Evolutionary conservation across 139 green algal genomes (phyloP), one percentile per base, ranked within the genome.

Genomic region (Auxenochlorella pyrenoidosa): DNA sequence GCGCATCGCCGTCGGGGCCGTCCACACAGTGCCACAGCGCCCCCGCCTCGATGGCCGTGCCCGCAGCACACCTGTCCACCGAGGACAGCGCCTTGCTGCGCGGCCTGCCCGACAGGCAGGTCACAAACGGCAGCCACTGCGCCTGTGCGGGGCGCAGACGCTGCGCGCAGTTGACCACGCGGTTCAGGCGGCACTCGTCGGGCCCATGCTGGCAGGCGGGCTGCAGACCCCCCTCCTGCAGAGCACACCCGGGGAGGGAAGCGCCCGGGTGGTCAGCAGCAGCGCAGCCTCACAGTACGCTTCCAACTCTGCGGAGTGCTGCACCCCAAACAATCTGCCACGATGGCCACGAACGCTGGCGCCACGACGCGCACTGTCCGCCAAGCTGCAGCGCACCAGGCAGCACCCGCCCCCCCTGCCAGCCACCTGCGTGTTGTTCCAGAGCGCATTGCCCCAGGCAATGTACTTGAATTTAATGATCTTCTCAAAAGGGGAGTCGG

Each of bases 151-250:
- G 79, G 24, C 54, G 40, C 19, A 84, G 58, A 8, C 82, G 47
- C 30, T 77, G 44, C 6, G 87, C 90, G 58, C 90, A 93, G 72
- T 73, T 88, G 41, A 93, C 47, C 6, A 91, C 73, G 12, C 81
- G 66, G 72, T 93, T 90, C 40, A 93, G 82, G 3, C 65, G 38
- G 66, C 87, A 91, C 75, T 93, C 90, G n/a, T 43, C 76, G 34
- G 82, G 73, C 16, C 87, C 87, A 44, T 90, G 87, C 87, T 90
- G 87, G 82, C 87, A 90, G 16, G 19, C 16, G 15, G 76, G 65
- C 75, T 63, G 43, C 72, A 51, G 40, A n/a, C n/a, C n/a, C 40
- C 26, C 12, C 16, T 30, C 24, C 68, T 43, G 68, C 68, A 75
- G n/a, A 6, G 24, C 16, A 43, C n/a, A n/a, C n/a, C 32, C 36